Evolutionary conservation across 2,329 filamentous ascomycete species (phyloP).

Genomic region (Xylariaceae sp.): DNA sequence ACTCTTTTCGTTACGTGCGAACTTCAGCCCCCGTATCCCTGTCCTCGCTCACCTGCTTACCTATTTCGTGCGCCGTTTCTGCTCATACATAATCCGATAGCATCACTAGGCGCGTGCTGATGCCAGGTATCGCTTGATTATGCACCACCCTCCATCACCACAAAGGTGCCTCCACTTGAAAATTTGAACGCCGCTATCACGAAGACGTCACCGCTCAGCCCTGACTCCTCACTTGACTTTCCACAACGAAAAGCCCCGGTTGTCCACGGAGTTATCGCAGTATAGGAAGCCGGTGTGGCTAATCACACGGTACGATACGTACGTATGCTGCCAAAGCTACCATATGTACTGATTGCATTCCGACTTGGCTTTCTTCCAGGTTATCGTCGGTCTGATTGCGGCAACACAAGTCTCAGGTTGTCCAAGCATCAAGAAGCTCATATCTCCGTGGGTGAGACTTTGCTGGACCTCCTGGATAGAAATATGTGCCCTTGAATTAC

Average conservation of each 20-base stretch:
- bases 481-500: neutral
- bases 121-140: neutral
- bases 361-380: neutral
- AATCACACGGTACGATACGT: too few species aligned
- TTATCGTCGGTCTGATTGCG: neutral
- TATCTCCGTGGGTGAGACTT: neutral
- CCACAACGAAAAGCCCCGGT: too few species aligned
- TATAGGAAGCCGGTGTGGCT: too few species aligned
- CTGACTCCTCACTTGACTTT: too few species aligned
- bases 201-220: too few species aligned
- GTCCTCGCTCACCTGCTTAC: neutral
- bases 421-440: neutral
- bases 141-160: neutral
- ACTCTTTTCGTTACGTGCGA: neutral
- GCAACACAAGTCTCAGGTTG: neutral
- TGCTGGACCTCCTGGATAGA: neutral
- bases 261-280: too few species aligned
- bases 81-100: neutral
- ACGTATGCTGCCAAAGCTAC: too few species aligned
- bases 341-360: too few species aligned
- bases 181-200: too few species aligned
- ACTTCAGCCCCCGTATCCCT: neutral
- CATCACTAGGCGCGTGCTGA: neutral
- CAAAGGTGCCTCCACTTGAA: too few species aligned
- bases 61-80: neutral